These are phyloP conservation scores for Maudiozyma saulgeensis DNA, from an alignment of 805 yeast genomes.

Conservation along the genomic window DNA sequence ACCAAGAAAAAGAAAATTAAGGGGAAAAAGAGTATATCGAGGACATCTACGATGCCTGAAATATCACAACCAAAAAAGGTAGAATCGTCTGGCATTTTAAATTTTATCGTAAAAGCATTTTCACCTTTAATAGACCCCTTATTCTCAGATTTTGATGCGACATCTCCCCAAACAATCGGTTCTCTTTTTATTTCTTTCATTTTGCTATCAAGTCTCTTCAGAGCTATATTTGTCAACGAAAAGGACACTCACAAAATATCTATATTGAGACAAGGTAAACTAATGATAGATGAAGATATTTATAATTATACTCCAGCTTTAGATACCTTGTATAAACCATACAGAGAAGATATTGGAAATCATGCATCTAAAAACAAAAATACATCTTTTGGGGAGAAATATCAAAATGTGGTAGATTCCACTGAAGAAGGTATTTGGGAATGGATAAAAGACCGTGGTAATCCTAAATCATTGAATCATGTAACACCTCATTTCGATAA, in stretches of 20 bases:
- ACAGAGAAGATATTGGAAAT: slow-evolving; percentile 18
- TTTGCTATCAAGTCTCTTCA: slow-evolving; percentile 6
- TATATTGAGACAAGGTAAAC: slow-evolving; percentile 19
- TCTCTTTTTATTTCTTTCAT: slow-evolving; percentile 5
- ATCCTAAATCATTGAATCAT: slow-evolving; percentile 2
- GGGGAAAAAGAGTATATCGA: neutral
- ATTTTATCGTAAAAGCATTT: neutral
- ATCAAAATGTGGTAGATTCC: slow-evolving; percentile 26
- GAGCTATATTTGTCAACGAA: slow-evolving; percentile 3
- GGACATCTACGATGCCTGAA: neutral
- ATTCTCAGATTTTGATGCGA: slow-evolving; percentile 11
- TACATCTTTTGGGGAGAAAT: slow-evolving; percentile 1
- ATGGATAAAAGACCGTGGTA: slow-evolving; percentile 49
- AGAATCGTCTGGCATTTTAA: neutral
- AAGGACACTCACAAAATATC: slow-evolving; percentile 5
- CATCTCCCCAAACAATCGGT: slow-evolving; percentile 12
- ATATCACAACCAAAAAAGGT: slow-evolving; percentile 3
- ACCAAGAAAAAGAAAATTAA: slow-evolving; percentile 6
- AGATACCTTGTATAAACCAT: slow-evolving; percentile 27
- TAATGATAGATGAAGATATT: slow-evolving; percentile 29
- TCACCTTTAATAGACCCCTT: neutral
- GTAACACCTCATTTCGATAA: slow-evolving; percentile 1
- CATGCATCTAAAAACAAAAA: slow-evolving; percentile 5
- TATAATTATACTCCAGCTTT: slow-evolving; percentile 35
- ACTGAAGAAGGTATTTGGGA: slow-evolving; percentile 62